Evolutionary conservation across 768 basidiomycete species (phyloP).

Genomic region (Amanita brunnescens): DNA sequence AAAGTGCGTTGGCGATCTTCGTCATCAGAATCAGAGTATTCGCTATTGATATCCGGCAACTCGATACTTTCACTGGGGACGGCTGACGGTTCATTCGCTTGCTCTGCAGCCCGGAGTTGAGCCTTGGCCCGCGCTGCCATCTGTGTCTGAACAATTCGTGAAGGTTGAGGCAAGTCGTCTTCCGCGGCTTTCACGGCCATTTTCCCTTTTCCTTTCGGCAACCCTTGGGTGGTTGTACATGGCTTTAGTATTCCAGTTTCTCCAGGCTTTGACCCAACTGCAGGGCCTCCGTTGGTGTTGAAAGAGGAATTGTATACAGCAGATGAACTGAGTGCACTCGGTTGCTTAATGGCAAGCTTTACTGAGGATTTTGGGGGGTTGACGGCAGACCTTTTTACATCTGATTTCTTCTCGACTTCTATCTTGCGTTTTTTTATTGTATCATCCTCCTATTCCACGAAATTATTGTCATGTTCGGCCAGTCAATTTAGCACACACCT

Average conservation of each 20-base stretch:
- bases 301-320: constrained; percentile 31
- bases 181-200: constrained; percentile 21
- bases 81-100: constrained; percentile 29
- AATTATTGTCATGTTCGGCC: constrained; percentile 1
- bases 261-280: constrained; percentile 23
- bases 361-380: constrained; percentile 46
- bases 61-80: constrained; percentile 77
- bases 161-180: constrained; percentile 51
- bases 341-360: constrained; percentile 35
- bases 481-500: constrained; percentile 27
- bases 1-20: constrained; percentile 70
- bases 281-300: constrained; percentile 18
- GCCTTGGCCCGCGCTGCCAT: constrained; percentile 68
- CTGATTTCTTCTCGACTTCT: constrained; percentile 49
- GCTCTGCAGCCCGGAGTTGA: constrained; percentile 52
- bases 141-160: constrained; percentile 53
- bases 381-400: constrained; percentile 42
- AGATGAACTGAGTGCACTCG: constrained; percentile 27
- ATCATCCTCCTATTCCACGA: constrained; percentile 50
- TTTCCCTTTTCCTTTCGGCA: constrained; percentile 43
- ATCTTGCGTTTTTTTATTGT: constrained; percentile 64
- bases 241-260: constrained; percentile 28
- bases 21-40: constrained; percentile 95
- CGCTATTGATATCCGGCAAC: constrained; percentile 91
- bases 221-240: constrained; percentile 11